phyloP scores from a whole-genome alignment of 352 stramenopile species.

The Globisporangium middletonii region DNA sequence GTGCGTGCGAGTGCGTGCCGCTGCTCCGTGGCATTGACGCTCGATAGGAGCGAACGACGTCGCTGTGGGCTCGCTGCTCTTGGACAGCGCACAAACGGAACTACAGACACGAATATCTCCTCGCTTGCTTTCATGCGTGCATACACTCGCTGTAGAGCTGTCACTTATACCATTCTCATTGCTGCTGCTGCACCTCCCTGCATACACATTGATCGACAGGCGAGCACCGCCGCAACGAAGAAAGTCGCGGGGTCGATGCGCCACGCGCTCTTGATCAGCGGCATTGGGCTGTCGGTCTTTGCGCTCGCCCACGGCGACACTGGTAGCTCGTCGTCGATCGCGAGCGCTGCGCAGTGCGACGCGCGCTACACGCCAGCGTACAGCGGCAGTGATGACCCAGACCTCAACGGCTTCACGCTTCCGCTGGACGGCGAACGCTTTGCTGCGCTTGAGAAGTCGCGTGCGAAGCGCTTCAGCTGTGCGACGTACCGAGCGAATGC shows the following conservation, averaged over 20 bases:
- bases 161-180: too few species aligned
- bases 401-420: slow-evolving; percentile 35
- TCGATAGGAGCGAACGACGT: too few species aligned
- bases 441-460: slow-evolving; percentile 33
- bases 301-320: slow-evolving; percentile 30
- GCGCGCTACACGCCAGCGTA: slow-evolving; percentile 36
- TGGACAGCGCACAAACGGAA: too few species aligned
- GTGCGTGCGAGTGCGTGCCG: too few species aligned
- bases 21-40: too few species aligned
- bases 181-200: neutral
- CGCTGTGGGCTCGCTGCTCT: too few species aligned
- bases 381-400: slow-evolving; percentile 20
- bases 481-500: slow-evolving; percentile 66
- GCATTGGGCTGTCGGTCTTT: slow-evolving; percentile 43
- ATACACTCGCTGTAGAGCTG: neutral
- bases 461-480: slow-evolving; percentile 39
- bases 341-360: slow-evolving; percentile 41
- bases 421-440: slow-evolving; percentile 53
- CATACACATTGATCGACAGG: neutral
- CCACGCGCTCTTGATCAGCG: slow-evolving; percentile 42
- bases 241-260: slow-evolving; percentile 17
- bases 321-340: slow-evolving; percentile 1
- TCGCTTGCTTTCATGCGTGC: too few species aligned
- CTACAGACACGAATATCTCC: too few species aligned
- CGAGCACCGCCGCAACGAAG: slow-evolving; percentile 2